Evolutionary conservation across 352 stramenopile species (phyloP), one percentile per base, ranked within the genome.

Genomic region (Plasmopara viticola): DNA sequence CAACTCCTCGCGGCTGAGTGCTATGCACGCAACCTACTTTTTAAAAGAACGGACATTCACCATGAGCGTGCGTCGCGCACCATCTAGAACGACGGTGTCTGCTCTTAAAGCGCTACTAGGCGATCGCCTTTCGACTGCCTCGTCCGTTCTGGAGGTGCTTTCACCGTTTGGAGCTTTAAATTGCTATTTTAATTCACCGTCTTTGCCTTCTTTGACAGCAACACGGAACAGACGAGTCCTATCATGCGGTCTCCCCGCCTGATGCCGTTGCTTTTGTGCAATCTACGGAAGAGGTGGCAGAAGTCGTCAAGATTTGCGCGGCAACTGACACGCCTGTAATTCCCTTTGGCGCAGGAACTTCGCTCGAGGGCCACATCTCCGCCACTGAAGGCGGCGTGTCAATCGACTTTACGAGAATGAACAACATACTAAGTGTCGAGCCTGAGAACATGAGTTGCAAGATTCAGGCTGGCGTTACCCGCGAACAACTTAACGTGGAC

Each of bases 341-440:
- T 53, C 84, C 96, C 6, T 99, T 97, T 72, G 96, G 95, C 30
- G 88, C 78, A 3, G 94, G 83, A 0, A 86, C 83, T 33, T 97
- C 84, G 17, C 68, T 99, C 2, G 96, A 99, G 73, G 96, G 96
- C 9, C 96, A 99, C 66, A 93, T 98, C n/a, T 87, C 81, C 6
- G 81, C 93, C 18, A 72, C 90, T 6, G 53, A 88, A 38, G 90
- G 91, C 20, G 91, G 89, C 28, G 79, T 98, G 13, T 95, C 87
- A 44, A 70, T 99, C 31, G 87, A 98, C 56, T 70, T 97, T 58
- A 86, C 67, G 20, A 70, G 67, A 31, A 85, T 94, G 67, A 94
- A 94, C 68, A 74, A 72, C 14, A 77, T 94, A 30, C 15, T 91
- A 7, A 56, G 42, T 8, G 74, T 87, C 44, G 67, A 92, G 44